A percentile compares a stretch with the other conserved stretches of the same genome.
These are phyloP conservation scores for Aspergillus steynii DNA, from an alignment of 495 filamentous ascomycete species.

Conservation along the genomic window DNA sequence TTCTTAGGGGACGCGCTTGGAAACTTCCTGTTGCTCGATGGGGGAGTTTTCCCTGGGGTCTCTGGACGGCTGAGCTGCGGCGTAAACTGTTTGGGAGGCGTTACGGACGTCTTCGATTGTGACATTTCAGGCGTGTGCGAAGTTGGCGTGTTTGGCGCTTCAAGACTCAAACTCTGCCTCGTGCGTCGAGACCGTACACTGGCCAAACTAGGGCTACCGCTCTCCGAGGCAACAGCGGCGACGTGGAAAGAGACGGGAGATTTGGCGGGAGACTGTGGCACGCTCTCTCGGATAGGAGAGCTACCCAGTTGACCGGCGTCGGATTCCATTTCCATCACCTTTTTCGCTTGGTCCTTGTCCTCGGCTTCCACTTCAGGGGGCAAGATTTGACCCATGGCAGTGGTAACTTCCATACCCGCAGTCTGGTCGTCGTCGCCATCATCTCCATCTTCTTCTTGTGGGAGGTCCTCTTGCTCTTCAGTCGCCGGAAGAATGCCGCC, in stretches of 20 bases:
- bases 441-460: not conserved
- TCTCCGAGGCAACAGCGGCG: slow-evolving; percentile 54
- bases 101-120: slow-evolving; percentile 47
- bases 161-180: slow-evolving; percentile 48
- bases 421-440: slow-evolving; percentile 46
- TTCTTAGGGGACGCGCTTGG: slow-evolving; percentile 55
- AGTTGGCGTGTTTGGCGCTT: slow-evolving; percentile 46
- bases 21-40: slow-evolving; percentile 45
- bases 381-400: slow-evolving; percentile 57
- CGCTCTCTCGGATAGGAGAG: slow-evolving; percentile 52
- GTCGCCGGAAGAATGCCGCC: slow-evolving; percentile 61
- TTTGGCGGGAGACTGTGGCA: slow-evolving; percentile 31
- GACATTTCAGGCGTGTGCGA: slow-evolving; percentile 34
- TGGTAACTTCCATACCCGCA: slow-evolving; percentile 61
- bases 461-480: slow-evolving; percentile 34
- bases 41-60: slow-evolving; percentile 55
- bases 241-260: slow-evolving; percentile 33
- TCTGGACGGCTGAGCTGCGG: slow-evolving; percentile 50
- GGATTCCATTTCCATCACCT: slow-evolving; percentile 59
- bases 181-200: slow-evolving; percentile 54
- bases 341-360: slow-evolving; percentile 52
- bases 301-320: slow-evolving; percentile 55
- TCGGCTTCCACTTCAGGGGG: slow-evolving; percentile 37
- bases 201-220: slow-evolving; percentile 59
- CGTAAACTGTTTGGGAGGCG: slow-evolving; percentile 51